Conservation (phyloP, 2,329 filamentous ascomycete species). For the Fragosphaeria purpurea region DNA sequence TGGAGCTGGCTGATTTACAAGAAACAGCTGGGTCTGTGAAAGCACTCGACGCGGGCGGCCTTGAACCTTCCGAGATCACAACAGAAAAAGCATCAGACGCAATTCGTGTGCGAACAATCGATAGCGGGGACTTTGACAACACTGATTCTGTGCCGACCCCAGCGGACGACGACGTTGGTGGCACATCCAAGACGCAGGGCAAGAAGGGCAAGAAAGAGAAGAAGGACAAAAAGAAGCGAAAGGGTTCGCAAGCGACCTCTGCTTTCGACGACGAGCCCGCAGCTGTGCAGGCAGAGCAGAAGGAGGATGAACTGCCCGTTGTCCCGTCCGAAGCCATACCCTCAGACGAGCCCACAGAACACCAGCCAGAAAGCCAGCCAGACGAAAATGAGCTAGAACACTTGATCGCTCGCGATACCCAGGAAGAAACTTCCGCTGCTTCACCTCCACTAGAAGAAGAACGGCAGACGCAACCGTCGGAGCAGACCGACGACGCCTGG, state of each 20-base stretch:
- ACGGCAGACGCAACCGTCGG: no score
- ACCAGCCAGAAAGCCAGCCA: no score
- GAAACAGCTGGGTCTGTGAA: background rate
- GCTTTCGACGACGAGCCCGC: slow-evolving; percentile 1
- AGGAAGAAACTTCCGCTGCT: no score
- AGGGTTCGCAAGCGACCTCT: slow-evolving; percentile 6
- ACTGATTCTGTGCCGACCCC: background rate
- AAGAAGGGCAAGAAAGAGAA: slow-evolving; percentile 5
- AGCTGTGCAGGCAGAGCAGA: no score
- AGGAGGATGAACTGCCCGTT: no score
- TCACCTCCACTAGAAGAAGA: no score
- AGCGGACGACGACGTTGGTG: background rate
- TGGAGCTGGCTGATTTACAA: background rate
- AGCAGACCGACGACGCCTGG: background rate
- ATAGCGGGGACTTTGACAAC: background rate
- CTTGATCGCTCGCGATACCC: no score
- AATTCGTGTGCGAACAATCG: no score
- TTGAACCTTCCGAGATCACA: no score
- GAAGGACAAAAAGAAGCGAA: slow-evolving; percentile 4
- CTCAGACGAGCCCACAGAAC: no score
- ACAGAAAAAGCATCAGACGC: background rate
- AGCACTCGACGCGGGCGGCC: background rate
- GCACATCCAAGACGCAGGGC: background rate
- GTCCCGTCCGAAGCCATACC: no score
- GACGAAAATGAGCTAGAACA: no score